Conservation (phyloP, 305 asterid genomes). For the Andrographis paniculata region DNA sequence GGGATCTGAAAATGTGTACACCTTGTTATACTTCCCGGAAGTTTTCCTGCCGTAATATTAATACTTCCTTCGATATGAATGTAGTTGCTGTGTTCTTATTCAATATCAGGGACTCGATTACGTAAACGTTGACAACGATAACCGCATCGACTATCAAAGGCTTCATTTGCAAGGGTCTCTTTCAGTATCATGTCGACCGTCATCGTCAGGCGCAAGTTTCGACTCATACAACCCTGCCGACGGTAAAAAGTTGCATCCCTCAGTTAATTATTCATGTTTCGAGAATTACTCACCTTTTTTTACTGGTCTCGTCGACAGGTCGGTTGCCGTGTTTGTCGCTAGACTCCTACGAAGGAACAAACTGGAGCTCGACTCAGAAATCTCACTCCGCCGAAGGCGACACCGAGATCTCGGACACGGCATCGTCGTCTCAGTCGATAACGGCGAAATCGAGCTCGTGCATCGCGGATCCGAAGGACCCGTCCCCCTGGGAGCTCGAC, state of each 20-base stretch:
- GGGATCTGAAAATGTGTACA: too few relatives aligned
- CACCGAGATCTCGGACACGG: constrained; percentile 65
- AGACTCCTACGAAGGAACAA: constrained; percentile 38
- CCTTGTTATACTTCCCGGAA: too few relatives aligned
- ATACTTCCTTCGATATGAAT: constrained; percentile 3
- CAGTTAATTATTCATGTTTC: not conserved
- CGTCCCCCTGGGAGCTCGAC: constrained; percentile 52
- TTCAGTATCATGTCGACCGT: constrained; percentile 49
- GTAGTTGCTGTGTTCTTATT: constrained; percentile 10
- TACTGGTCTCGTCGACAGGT: constrained; percentile 35
- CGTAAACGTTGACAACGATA: constrained; percentile 25
- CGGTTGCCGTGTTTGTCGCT: constrained; percentile 26
- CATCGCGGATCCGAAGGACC: constrained; percentile 29
- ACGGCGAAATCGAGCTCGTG: constrained; percentile 30
- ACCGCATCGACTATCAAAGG: constrained; percentile 28
- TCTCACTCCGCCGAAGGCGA: constrained; percentile 37
- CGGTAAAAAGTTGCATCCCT: constrained; percentile 32
- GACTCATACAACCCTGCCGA: constrained; percentile 47
- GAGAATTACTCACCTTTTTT: not conserved
- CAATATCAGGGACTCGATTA: constrained; percentile 37
- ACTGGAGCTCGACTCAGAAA: constrained; percentile 40
- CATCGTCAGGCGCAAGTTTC: constrained; percentile 53
- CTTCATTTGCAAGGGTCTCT: constrained; percentile 26
- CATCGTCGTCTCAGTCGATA: constrained; percentile 54
- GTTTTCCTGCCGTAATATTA: too few relatives aligned